phyloP scores from a whole-genome alignment of 208 protist genomes.

The Crithidia brevicula region DNA sequence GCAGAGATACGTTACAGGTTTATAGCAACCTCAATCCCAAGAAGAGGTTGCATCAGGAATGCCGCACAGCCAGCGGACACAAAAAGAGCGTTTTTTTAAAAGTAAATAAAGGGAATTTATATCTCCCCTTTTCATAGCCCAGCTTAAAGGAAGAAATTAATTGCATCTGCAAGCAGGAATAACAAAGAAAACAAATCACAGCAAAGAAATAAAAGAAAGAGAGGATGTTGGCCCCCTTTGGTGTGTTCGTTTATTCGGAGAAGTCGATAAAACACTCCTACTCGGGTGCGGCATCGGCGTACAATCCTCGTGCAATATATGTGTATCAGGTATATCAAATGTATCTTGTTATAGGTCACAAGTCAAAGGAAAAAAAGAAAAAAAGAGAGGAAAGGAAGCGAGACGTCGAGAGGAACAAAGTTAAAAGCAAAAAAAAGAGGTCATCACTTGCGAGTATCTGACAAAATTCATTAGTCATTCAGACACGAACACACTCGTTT shows the following conservation, averaged over 20 bases:
- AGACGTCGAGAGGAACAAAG: not conserved
- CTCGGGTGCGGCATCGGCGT: too few relatives aligned
- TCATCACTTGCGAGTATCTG: not conserved
- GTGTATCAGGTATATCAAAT: not conserved
- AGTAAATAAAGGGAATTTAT: constrained; percentile 16
- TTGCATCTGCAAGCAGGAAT: not conserved
- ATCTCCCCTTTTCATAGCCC: too few relatives aligned
- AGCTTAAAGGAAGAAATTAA: not conserved
- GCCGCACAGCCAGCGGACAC: not conserved
- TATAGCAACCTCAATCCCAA: not conserved
- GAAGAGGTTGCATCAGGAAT: not conserved
- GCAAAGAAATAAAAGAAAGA: not conserved
- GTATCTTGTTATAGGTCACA: not conserved
- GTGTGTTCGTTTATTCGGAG: too few relatives aligned
- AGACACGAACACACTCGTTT: too few relatives aligned
- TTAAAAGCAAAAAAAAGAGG: not conserved
- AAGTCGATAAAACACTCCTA: not conserved
- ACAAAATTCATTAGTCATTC: too few relatives aligned
- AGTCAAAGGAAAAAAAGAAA: constrained; percentile 4
- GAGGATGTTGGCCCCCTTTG: not conserved
- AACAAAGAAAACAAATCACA: not conserved
- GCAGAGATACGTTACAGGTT: not conserved
- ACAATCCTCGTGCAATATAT: not conserved
- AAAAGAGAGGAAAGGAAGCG: not conserved
- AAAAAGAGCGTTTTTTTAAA: not conserved